Base-by-base conservation (phyloP, 1,284 basidiomycete species). In the Apiotrichum laibachii region DNA sequence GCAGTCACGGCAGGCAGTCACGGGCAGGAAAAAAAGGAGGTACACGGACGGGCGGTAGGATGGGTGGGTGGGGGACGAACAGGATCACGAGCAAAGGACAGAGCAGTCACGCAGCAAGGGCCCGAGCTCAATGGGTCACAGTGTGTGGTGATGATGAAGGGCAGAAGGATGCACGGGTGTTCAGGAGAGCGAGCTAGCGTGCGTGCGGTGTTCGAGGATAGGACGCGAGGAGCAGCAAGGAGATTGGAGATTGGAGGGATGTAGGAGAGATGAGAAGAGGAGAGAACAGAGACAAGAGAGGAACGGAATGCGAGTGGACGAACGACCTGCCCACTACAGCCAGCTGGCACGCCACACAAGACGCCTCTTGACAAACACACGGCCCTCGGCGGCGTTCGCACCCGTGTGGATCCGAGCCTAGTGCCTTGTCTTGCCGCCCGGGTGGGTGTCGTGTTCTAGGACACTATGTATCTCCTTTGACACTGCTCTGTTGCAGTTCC, bases 1-100 rank as follows among this genome's bases (percentile, higher is more conserved):
- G 49, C 49, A 42, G 53, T 47, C 35, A 48, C 51, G 47, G 50
- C 46, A 52, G 16, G 31, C 12, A 37, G 34, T 22, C 21, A 35
- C 19, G 46, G 5, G 34, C 35, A 45, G 54, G 39, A 21, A 22
- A 16, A 22, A 19, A 44, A 26, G 39, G 39, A 15, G 26, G 26
- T 31, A 31, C 26, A 31, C 22, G 4, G 44, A 18, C 18, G 43
- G 10, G 8, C 5, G n/a, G 43, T 44, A 44, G 43, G 19, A 44
- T 21, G 19, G 43, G 19, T 44, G 8, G 16, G 18, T 11, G 18
- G 19, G n/a, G 19, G 43, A n/a, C 9, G 43, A 21, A n/a, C 11
- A 9, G 43, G 37, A 37, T 37, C 5, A 16, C 37, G 37, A 6
- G 12, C 37, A 37, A 37, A 11, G 37, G 11, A 37, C 5, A 37